These are phyloP conservation scores for Teunomyces funiuensis DNA, from an alignment of 805 yeast species.

Conservation along the genomic window DNA sequence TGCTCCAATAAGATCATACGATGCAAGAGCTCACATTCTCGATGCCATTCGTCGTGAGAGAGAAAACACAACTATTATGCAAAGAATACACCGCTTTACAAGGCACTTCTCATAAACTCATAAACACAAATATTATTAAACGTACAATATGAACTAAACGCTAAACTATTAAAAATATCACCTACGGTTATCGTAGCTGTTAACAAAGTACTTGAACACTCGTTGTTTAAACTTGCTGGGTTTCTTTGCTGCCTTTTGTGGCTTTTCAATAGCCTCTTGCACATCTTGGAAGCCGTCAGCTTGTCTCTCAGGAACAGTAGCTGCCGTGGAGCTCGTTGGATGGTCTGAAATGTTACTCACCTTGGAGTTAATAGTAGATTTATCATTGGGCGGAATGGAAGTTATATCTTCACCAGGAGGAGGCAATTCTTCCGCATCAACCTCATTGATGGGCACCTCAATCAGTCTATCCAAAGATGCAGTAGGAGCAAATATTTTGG, in stretches of 20 bases:
- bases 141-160: slow-evolving; percentile 3
- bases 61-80: neutral
- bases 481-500: slow-evolving; percentile 1
- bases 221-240: slow-evolving; percentile 17
- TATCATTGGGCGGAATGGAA: slow-evolving; percentile 7
- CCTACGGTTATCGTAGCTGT: slow-evolving; percentile 19
- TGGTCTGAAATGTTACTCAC: slow-evolving; percentile 8
- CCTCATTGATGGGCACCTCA: neutral
- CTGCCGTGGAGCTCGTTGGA: slow-evolving; percentile 10
- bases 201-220: slow-evolving; percentile 33
- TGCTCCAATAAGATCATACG: neutral
- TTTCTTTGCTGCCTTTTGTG: slow-evolving; percentile 11
- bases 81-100: neutral
- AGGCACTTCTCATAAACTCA: neutral
- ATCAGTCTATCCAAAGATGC: neutral
- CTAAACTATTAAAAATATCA: neutral
- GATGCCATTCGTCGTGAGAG: neutral
- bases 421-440: slow-evolving; percentile 1
- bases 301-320: slow-evolving; percentile 9
- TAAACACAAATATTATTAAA: neutral
- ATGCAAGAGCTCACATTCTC: neutral
- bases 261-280: slow-evolving; percentile 2
- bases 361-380: slow-evolving; percentile 9
- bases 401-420: neutral
- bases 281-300: neutral